A percentile compares a stretch with the other conserved stretches of the same genome.
Evolutionary conservation across 2,329 filamentous ascomycete genomes (phyloP).

Genomic region (Monosporascus sp.): DNA sequence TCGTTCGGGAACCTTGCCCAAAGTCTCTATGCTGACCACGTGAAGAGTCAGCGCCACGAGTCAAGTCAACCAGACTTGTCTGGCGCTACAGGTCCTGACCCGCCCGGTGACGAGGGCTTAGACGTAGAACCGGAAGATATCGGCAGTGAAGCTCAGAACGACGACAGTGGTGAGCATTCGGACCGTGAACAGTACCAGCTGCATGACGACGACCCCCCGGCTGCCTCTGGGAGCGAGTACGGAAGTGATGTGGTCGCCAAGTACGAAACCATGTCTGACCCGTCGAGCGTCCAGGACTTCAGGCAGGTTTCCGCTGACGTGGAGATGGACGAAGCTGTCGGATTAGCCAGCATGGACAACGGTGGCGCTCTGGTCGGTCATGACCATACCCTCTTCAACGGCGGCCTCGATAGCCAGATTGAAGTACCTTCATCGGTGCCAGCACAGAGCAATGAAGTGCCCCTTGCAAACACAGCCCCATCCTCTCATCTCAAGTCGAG

Average conservation of each 20-base stretch:
- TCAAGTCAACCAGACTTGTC: not conserved
- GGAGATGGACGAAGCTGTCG: not conserved
- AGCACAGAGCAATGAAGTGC: not conserved
- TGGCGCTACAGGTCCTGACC: not conserved
- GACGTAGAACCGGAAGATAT: not conserved
- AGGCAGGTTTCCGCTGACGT: not conserved
- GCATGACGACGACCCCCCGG: not conserved
- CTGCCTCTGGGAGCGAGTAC: not conserved
- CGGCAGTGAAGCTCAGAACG: not conserved
- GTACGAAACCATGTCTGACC: not conserved
- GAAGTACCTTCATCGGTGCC: slow-evolving; percentile 14
- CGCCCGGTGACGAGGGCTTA: not conserved
- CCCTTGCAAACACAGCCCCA: not conserved
- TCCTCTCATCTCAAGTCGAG: slow-evolving; percentile 5
- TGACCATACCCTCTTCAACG: not conserved
- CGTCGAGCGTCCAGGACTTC: not conserved
- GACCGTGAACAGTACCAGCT: not conserved
- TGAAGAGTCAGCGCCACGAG: slow-evolving; percentile 2
- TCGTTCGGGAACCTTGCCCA: slow-evolving; percentile 18
- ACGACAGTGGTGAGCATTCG: slow-evolving; percentile 2
- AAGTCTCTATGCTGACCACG: slow-evolving; percentile 16
- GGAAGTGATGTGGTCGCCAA: not conserved
- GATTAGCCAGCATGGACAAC: not conserved
- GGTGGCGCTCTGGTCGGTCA: not conserved
- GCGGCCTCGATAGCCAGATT: slow-evolving; percentile 3